Base-by-base conservation (phyloP, 371 early-diverging fungal genomes). In the Vairimorpha necatrix region DNA sequence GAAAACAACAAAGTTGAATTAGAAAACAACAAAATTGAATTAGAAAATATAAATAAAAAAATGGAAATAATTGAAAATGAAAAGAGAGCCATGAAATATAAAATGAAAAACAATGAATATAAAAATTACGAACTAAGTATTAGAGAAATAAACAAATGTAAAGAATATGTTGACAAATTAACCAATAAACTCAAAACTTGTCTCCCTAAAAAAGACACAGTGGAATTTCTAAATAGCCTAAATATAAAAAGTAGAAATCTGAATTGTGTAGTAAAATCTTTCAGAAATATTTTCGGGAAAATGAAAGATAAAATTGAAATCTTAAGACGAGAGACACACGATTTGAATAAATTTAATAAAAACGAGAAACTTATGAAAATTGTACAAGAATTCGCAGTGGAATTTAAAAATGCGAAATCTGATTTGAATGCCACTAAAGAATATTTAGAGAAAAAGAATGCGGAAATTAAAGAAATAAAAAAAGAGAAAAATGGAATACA, bases 381-480 rank as follows among this genome's bases (percentile, higher is more conserved):
- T 32, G 20, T 82, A 16, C 67, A 82, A 34, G 56, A 79, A 34
- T 73, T 82, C 28, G 72, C 71, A 32, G 67, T 67, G 26, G 81
- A 83, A 65, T 78, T 83, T 70, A 72, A 60, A 63, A 69, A 69
- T 63, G 81, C 80, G 7, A 80, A 70, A 69, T 73, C 54, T 26
- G 83, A 80, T 22, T 48, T 83, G 13, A 60, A 71, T 2, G 47
- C 38, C 4, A 75, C 75, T 60, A 61, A 77, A 36, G 71, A 62
- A 65, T 83, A 83, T 73, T 54, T 83, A n/a, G 67, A 74, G 61
- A 78, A 74, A 60, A 83, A 83, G 46, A 69, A 48, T 7, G 71
- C 34, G 32, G 83, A 83, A 54, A 83, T 69, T 42, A 83, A 80
- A 53, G 62, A 47, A 18, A 56, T 80, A 26, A 83, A 78, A 74